Conservation (phyloP, 2,329 filamentous ascomycete species). For the Penicillium aurantiogriseum region DNA sequence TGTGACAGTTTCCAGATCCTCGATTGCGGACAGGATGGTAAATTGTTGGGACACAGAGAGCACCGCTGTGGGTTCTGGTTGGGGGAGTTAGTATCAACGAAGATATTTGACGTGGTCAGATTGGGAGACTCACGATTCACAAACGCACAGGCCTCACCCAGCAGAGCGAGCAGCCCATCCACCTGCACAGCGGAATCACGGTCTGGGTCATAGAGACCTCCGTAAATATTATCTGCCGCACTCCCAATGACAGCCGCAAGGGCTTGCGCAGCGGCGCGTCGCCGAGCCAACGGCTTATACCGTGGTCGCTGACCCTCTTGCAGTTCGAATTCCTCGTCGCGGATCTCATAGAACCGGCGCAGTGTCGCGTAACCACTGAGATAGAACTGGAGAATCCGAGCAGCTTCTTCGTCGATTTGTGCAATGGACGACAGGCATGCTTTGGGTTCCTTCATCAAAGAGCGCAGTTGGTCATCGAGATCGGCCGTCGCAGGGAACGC, state of each 20-base stretch:
- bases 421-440: conserved; percentile 70
- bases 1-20: conserved; percentile 75
- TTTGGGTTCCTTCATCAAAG: conserved; percentile 70
- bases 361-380: conserved; percentile 91
- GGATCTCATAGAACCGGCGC: conserved; percentile 84
- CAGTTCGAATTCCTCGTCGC: conserved; percentile 62
- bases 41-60: conserved; percentile 72
- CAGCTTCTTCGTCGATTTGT: conserved; percentile 73
- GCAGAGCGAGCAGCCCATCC: conserved; percentile 77
- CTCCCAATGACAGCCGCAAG: conserved; percentile 81
- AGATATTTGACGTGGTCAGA: background rate
- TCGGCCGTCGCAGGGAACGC: conserved; percentile 71
- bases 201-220: conserved; percentile 79
- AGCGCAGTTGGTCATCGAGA: conserved; percentile 69
- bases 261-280: conserved; percentile 68
- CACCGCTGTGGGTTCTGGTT: conserved; percentile 53
- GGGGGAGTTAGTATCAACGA: conserved; percentile 13
- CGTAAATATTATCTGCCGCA: conserved; percentile 85
- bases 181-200: conserved; percentile 82
- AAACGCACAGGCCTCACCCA: conserved; percentile 81
- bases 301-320: conserved; percentile 41
- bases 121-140: conserved; percentile 54
- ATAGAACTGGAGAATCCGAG: conserved; percentile 77
- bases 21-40: conserved; percentile 70
- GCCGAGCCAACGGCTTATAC: conserved; percentile 58